Conservation (phyloP, 768 basidiomycete species). For the Goffeauzyma gilvescens region DNA sequence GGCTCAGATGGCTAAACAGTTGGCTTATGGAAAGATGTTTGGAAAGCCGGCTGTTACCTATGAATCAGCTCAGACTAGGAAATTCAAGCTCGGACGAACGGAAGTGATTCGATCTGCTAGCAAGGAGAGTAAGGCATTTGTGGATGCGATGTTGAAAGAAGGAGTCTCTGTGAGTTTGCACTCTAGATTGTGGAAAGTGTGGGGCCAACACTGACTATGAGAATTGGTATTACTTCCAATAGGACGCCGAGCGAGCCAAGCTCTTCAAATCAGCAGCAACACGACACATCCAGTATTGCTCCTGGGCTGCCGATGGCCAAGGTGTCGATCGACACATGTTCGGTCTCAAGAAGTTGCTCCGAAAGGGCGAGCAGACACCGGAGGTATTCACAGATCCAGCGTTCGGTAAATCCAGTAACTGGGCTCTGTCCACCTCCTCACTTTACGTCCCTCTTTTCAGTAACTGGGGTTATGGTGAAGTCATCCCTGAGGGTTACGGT, state of each 20-base stretch:
- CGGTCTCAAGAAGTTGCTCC: conserved; percentile 66
- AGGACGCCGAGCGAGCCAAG: conserved; percentile 43
- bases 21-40: conserved; percentile 70
- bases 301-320: conserved; percentile 81
- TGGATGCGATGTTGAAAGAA: conserved; percentile 64
- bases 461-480: conserved; percentile 66
- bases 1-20: conserved; percentile 86
- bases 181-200: neutral
- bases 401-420: conserved; percentile 53
- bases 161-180: conserved; percentile 35
- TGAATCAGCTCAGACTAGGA: conserved; percentile 84
- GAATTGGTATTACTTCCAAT: neutral
- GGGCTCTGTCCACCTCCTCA: conserved; percentile 86
- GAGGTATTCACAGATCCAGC: conserved; percentile 56
- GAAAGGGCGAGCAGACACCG: conserved; percentile 52
- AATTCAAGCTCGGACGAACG: conserved; percentile 73
- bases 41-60: conserved; percentile 62
- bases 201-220: neutral
- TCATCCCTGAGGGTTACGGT: conserved; percentile 81
- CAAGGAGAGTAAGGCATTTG: conserved; percentile 64
- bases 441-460: too few relatives aligned
- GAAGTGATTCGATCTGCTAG: conserved; percentile 83
- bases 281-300: conserved; percentile 70
- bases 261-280: conserved; percentile 57
- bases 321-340: conserved; percentile 93